These are phyloP conservation scores for Clonostachys solani DNA, from an alignment of 2,329 filamentous ascomycete genomes.

Conservation along the genomic window DNA sequence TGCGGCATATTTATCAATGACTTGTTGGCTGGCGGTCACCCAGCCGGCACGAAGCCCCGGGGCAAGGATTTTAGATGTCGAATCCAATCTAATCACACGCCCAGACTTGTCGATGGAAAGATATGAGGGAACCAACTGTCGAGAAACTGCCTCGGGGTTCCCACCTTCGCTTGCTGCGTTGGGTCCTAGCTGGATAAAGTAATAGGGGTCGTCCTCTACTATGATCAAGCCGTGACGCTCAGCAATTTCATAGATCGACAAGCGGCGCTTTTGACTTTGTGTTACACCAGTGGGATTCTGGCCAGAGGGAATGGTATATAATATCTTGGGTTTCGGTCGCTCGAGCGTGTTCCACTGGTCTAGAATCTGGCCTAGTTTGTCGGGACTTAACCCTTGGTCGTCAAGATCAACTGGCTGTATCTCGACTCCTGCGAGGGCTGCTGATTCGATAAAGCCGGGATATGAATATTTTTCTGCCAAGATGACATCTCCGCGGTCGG, in stretches of 20 bases:
- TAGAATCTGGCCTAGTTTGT: conserved; percentile 55
- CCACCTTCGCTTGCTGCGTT: neutral
- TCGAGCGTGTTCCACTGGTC: conserved; percentile 54
- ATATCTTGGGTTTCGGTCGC: conserved; percentile 60
- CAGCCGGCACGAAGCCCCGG: conserved; percentile 76
- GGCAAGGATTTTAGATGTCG: conserved; percentile 80
- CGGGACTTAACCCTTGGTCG: conserved; percentile 41
- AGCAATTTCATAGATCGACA: conserved; percentile 67
- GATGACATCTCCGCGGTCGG: conserved; percentile 55
- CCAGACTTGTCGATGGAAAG: conserved; percentile 75
- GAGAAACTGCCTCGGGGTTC: conserved; percentile 23
- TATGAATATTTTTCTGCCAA: conserved; percentile 58
- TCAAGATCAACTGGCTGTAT: conserved; percentile 62
- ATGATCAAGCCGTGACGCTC: conserved; percentile 77
- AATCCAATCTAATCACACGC: conserved; percentile 78
- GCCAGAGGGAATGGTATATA: conserved; percentile 70
- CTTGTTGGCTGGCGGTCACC: conserved; percentile 75
- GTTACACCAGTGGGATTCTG: conserved; percentile 76
- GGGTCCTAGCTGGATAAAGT: conserved; percentile 60
- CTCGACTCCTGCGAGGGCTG: conserved; percentile 56
- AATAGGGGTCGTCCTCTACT: conserved; percentile 85
- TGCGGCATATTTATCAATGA: conserved; percentile 70
- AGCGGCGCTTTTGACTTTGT: conserved; percentile 56
- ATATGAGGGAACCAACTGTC: conserved; percentile 49
- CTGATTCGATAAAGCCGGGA: conserved; percentile 55